Conservation (phyloP, 176 grass and related monocot genomes). For the Hordeum marinum region DNA sequence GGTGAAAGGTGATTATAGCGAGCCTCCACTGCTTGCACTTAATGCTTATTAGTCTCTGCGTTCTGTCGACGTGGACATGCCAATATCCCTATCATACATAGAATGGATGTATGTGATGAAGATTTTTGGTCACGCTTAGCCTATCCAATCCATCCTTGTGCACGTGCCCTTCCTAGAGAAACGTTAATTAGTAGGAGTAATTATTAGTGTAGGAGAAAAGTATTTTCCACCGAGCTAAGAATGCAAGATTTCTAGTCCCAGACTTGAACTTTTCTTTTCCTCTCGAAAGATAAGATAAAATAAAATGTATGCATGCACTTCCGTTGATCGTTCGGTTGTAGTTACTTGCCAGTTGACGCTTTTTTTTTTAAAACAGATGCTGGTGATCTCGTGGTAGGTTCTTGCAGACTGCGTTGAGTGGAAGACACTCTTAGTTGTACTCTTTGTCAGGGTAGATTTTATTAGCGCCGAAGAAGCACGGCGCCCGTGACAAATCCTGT, state of each 20-base stretch:
- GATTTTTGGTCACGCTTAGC: conserved; percentile 21
- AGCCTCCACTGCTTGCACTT: neutral
- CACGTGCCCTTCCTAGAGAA: neutral
- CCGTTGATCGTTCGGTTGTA: conserved; percentile 2
- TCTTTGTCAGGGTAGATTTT: too few relatives aligned
- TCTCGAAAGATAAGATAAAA: neutral
- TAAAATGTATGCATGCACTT: neutral
- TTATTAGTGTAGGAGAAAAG: neutral
- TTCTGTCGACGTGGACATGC: neutral
- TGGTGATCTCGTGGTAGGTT: too few relatives aligned
- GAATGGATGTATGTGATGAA: neutral
- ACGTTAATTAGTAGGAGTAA: neutral
- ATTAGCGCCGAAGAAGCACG: too few relatives aligned
- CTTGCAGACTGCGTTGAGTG: too few relatives aligned
- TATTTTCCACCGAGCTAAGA: neutral
- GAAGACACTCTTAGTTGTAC: too few relatives aligned
- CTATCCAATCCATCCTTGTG: neutral
- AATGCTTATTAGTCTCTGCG: neutral
- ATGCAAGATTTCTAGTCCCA: neutral
- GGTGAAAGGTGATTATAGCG: neutral
- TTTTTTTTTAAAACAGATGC: too few relatives aligned
- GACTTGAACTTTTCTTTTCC: neutral
- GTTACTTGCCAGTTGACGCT: neutral
- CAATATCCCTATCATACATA: neutral
- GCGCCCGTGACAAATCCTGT: too few relatives aligned